Evolutionary conservation across 2,329 filamentous ascomycete species (phyloP).

Genomic region (Cryphonectria parasitica): DNA sequence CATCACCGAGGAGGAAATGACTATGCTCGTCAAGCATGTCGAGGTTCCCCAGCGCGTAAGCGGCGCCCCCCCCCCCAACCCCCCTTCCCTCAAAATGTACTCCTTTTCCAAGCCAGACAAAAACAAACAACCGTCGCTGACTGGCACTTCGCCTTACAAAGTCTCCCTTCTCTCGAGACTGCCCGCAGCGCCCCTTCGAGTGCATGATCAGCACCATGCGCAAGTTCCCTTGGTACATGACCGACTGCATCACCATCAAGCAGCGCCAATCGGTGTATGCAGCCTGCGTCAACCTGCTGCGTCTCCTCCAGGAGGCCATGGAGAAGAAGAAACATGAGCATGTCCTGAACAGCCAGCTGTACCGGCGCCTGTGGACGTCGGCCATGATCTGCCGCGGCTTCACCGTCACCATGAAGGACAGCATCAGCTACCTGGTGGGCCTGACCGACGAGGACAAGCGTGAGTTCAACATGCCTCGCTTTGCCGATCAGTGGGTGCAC

Average conservation of each 20-base stretch:
- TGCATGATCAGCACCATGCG: slow-evolving; percentile 65
- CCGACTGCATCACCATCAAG: slow-evolving; percentile 59
- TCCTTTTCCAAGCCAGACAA: too few species aligned
- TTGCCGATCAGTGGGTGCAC: slow-evolving; percentile 54
- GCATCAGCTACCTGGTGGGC: slow-evolving; percentile 51
- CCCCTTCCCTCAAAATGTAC: too few species aligned
- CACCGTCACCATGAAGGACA: slow-evolving; percentile 63
- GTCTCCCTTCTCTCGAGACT: slow-evolving; percentile 64
- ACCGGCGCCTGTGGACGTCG: slow-evolving; percentile 55
- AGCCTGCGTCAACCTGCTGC: slow-evolving; percentile 53
- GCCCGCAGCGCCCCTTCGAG: slow-evolving; percentile 68
- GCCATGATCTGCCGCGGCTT: slow-evolving; percentile 64
- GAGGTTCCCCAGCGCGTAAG: slow-evolving; percentile 65
- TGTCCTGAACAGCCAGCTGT: slow-evolving; percentile 56
- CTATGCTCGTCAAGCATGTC: slow-evolving; percentile 66
- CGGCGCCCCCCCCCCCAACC: slow-evolving; percentile 30
- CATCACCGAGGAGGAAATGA: slow-evolving; percentile 64
- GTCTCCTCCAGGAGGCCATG: slow-evolving; percentile 49
- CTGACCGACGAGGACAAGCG: slow-evolving; percentile 42
- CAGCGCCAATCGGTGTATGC: slow-evolving; percentile 59
- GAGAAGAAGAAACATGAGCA: slow-evolving; percentile 43
- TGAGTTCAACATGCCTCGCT: slow-evolving; percentile 52
- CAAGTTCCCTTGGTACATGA: slow-evolving; percentile 66
- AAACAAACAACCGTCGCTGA: slow-evolving; percentile 9
- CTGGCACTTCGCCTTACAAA: slow-evolving; percentile 35